Evolutionary conservation across 345 rosid species (phyloP).

Genomic region (Gossypium australe): DNA sequence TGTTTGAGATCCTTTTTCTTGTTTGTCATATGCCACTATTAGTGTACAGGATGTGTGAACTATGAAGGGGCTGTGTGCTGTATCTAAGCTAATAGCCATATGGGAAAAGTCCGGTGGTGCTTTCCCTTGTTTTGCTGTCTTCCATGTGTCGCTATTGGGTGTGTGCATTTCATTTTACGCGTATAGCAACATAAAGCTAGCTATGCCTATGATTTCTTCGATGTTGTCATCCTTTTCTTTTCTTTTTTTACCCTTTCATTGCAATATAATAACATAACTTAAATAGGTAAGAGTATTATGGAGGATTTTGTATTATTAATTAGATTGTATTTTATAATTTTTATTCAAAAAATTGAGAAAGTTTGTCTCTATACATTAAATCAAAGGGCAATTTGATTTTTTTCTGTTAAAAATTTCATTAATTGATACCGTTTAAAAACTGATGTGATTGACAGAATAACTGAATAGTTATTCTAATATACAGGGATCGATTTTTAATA

Average conservation of each 20-base stretch:
- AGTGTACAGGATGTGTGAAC: not conserved
- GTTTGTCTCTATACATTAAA: no score
- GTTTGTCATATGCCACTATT: not conserved
- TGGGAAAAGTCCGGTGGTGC: not conserved
- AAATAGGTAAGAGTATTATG: no score
- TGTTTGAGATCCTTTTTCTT: not conserved
- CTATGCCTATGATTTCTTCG: not conserved
- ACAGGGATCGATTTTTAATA: accelerated
- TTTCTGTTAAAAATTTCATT: no score
- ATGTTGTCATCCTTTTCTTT: not conserved
- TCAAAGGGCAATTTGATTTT: accelerated
- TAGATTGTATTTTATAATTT: no score
- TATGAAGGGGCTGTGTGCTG: not conserved
- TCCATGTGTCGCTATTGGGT: not conserved
- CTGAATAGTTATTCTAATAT: no score
- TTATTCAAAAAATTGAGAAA: no score
- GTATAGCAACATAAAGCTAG: not conserved
- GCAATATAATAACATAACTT: no score
- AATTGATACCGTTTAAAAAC: accelerated
- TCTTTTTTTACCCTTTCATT: no score
- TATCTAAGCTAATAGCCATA: not conserved
- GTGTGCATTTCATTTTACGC: not conserved
- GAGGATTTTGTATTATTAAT: no score
- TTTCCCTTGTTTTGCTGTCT: slow-evolving; percentile 1
- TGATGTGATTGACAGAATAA: accelerated